Conservation (phyloP, 306 rosid genomes). For the Vigna trinervia region DNA sequence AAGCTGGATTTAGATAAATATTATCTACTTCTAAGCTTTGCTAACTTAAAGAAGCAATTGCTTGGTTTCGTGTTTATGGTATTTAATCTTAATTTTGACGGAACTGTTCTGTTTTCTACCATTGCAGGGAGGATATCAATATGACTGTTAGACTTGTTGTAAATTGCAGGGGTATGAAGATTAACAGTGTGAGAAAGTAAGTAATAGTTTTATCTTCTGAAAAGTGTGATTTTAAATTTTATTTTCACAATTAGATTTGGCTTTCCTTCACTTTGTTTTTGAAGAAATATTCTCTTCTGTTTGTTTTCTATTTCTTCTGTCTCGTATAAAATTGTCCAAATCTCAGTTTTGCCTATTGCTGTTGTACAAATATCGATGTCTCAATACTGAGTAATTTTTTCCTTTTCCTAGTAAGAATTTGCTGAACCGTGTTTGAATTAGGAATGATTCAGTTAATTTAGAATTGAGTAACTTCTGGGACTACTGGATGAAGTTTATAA, state of each 20-base stretch:
- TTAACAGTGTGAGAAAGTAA: constrained; percentile 81
- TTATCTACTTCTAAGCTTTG: constrained; percentile 23
- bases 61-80: constrained; percentile 36
- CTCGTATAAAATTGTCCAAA: constrained; percentile 18
- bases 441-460: constrained; percentile 21
- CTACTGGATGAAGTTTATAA: constrained; percentile 4
- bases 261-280: constrained; percentile 1
- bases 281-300: constrained; percentile 15
- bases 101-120: constrained; percentile 35
- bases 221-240: neutral
- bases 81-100: constrained; percentile 44
- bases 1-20: constrained; percentile 29
- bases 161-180: constrained; percentile 78
- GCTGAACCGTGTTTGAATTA: constrained; percentile 30
- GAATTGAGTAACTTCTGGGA: constrained; percentile 10
- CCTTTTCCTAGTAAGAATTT: constrained; percentile 19
- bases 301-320: constrained; percentile 24
- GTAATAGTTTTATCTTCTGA: constrained; percentile 45
- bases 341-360: neutral
- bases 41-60: constrained; percentile 36
- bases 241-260: neutral
- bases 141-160: constrained; percentile 94
- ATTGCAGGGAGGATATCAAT: constrained; percentile 79
- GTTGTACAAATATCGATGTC: constrained; percentile 20
- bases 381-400: constrained; percentile 6